Percentiles rank a stretch among this genome's conserved stretches.
Conservation (phyloP, 2,329 filamentous ascomycete genomes). For the Akanthomyces muscarius region DNA sequence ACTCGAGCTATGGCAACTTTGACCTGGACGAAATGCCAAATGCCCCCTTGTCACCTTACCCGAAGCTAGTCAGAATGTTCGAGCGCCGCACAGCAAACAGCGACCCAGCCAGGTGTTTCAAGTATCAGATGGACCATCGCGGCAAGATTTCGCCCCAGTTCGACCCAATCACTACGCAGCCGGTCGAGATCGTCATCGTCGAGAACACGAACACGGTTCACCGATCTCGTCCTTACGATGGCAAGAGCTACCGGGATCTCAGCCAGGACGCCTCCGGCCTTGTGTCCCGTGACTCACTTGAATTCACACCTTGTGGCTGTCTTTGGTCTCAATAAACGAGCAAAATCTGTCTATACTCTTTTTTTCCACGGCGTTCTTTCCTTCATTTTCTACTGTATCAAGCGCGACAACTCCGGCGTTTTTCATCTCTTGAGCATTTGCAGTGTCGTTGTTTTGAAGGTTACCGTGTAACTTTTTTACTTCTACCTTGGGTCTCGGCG, state of each 20-base stretch:
- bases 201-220: conserved; percentile 29
- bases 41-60: conserved; percentile 37
- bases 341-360: not conserved
- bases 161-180: conserved; percentile 19
- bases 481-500: not conserved
- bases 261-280: not conserved
- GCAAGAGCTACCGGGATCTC: not conserved
- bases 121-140: conserved; percentile 44
- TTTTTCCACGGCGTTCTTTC: not conserved
- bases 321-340: conserved; percentile 40
- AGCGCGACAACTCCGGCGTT: conserved; percentile 9
- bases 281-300: conserved; percentile 20
- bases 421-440: conserved; percentile 3
- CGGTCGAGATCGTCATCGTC: conserved; percentile 40
- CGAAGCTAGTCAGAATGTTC: conserved; percentile 51
- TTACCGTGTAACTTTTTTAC: not conserved
- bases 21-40: conserved; percentile 13
- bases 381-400: not conserved
- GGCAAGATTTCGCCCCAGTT: conserved; percentile 27
- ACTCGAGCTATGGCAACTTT: conserved; percentile 19
- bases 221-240: not conserved
- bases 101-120: conserved; percentile 42
- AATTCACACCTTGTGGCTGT: conserved; percentile 50
- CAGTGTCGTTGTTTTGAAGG: not conserved
- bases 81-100: conserved; percentile 44